Percentiles rank a stretch among this genome's conserved stretches.
phyloP scores from a whole-genome alignment of 345 rosid species.

The Populus davidiana region DNA sequence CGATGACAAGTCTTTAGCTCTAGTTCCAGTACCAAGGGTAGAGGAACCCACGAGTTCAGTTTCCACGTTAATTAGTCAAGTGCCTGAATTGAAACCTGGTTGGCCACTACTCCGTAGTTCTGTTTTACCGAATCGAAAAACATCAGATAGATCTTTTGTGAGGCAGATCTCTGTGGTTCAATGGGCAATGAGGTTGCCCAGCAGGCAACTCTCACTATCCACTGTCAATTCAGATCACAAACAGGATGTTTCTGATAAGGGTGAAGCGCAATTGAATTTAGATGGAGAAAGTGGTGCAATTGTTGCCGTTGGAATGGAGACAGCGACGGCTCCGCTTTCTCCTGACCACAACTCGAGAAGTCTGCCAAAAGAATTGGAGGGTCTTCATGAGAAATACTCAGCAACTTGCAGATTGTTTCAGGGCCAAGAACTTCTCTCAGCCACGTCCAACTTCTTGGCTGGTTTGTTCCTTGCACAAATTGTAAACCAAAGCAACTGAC shows the following conservation, averaged over 20 bases:
- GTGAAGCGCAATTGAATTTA: not conserved
- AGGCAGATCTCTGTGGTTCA: conserved; percentile 46
- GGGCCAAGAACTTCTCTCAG: conserved; percentile 50
- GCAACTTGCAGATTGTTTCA: conserved; percentile 30
- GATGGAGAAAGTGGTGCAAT: conserved; percentile 43
- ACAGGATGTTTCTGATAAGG: conserved; percentile 1
- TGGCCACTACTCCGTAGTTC: conserved; percentile 79
- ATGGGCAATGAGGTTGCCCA: conserved; percentile 31
- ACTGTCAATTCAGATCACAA: conserved; percentile 4
- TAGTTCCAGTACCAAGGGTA: conserved; percentile 44
- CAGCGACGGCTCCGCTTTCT: conserved; percentile 22
- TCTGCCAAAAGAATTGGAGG: conserved; percentile 28
- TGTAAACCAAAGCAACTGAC: not conserved
- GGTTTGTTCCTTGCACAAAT: conserved; percentile 40
- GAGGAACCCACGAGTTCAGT: conserved; percentile 41
- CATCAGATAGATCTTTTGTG: conserved; percentile 33
- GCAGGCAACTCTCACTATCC: conserved; percentile 16
- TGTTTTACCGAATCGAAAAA: conserved; percentile 25
- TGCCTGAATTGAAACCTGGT: conserved; percentile 67
- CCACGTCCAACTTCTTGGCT: conserved; percentile 61
- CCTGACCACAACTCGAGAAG: conserved; percentile 27
- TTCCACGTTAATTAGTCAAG: conserved; percentile 39
- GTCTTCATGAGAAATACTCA: conserved; percentile 29
- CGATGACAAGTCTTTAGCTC: conserved; percentile 46
- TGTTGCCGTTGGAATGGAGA: conserved; percentile 42